Percentiles rank a stretch among this genome's conserved stretches.
Conservation (phyloP, 345 rosid genomes). For the Noccaea caerulescens region DNA sequence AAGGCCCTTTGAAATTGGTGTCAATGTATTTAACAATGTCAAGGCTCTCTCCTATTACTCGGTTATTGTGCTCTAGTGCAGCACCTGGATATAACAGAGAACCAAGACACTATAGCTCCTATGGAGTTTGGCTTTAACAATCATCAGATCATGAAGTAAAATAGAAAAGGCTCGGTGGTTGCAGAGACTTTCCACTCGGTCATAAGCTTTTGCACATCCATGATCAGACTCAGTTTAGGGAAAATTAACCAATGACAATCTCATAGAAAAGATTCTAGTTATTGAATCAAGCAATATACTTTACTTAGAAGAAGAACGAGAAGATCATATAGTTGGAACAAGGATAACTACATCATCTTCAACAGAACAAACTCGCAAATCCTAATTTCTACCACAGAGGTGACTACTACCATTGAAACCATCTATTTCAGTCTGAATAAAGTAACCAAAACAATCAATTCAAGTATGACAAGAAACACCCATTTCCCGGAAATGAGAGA, state of each 20-base stretch:
- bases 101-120: too few species aligned
- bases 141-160: too few species aligned
- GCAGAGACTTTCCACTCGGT: conserved; percentile 53
- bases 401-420: conserved; percentile 21
- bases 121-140: too few species aligned
- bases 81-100: too few species aligned
- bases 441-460: conserved; percentile 16
- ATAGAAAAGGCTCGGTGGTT: conserved; percentile 49
- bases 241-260: background rate
- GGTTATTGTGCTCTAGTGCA: too few species aligned
- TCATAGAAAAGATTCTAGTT: background rate
- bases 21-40: too few species aligned
- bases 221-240: background rate
- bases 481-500: conserved; percentile 18
- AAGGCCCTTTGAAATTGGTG: too few species aligned
- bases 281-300: conserved; percentile 3
- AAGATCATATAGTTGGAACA: conserved; percentile 2
- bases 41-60: too few species aligned
- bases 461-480: background rate
- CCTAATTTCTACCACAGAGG: conserved; percentile 3
- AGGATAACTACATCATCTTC: background rate
- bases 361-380: conserved; percentile 10
- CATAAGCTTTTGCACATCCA: conserved; percentile 20
- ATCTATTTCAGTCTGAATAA: background rate
- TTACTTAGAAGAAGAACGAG: background rate